Evolutionary conservation across 768 basidiomycete species (phyloP).

Genomic region (Cystofilobasidium ferigula): DNA sequence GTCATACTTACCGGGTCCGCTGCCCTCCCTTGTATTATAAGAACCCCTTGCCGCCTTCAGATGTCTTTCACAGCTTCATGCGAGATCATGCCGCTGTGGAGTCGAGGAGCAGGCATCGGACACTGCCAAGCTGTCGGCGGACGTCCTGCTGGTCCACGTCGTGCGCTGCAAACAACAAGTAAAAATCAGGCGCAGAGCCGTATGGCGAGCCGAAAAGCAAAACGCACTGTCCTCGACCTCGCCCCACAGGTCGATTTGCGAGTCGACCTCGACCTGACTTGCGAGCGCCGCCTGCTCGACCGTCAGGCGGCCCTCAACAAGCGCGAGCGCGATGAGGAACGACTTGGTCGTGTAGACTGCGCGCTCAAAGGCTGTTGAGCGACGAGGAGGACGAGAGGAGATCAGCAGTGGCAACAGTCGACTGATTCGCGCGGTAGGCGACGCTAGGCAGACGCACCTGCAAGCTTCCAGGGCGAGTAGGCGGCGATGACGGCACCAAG

Average conservation of each 20-base stretch:
- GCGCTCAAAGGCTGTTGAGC: conserved; percentile 67
- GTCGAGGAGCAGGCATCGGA: conserved; percentile 49
- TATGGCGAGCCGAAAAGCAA: conserved; percentile 24
- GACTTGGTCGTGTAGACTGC: conserved; percentile 82
- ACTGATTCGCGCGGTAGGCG: conserved; percentile 1
- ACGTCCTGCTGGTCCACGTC: conserved; percentile 96
- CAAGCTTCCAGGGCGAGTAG: conserved; percentile 60
- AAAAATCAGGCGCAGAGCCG: neutral
- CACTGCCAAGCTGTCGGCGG: conserved; percentile 71
- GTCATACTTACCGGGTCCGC: too few species aligned
- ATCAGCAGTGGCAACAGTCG: neutral
- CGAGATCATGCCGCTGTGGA: neutral
- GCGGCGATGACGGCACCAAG: conserved; percentile 38
- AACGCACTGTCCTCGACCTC: conserved; percentile 95
- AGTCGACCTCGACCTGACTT: conserved; percentile 81
- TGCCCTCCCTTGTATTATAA: neutral
- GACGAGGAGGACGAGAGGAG: neutral
- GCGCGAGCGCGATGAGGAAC: conserved; percentile 72
- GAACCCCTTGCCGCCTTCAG: neutral
- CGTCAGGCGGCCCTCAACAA: conserved; percentile 62
- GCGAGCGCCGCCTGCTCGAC: conserved; percentile 77
- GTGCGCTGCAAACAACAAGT: conserved; percentile 53
- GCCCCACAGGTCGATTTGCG: conserved; percentile 97
- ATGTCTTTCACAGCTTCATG: neutral
- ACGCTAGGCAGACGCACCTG: conserved; percentile 51